Evolutionary conservation across 2,329 filamentous ascomycete genomes (phyloP), one percentile per base, ranked within the genome.

Genomic region (Diaporthe velutina): DNA sequence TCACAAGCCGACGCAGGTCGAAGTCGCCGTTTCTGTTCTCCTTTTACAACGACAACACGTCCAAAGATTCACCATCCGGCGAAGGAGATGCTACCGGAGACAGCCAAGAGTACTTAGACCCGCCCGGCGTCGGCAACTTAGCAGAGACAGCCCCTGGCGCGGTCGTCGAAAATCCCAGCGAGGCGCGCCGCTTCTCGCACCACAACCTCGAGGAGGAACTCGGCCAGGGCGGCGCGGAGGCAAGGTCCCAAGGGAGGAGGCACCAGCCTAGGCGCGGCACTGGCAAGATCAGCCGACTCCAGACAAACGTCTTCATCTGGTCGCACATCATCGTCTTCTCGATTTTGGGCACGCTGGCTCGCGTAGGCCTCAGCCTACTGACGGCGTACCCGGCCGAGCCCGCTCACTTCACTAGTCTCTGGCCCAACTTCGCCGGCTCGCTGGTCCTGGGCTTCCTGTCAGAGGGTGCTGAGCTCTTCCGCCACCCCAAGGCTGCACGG

Each of bases 251-350:
- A 19, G n/a, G 38, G 28, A 22, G 38, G 22, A 22, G 10, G 40
- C 12, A 22, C 19, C 17, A 17, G 2, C 13, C 28, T 22, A 15
- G 19, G 4, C 15, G 17, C 6, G 22, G 12, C 0, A 19, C 54
- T 9, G 19, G 54, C 15, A 57, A 57, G 33, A 1, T n/a, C 55
- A 22, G 55, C 33, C 55, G 33, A 5, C 12, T 58, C 33, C 82
- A 86, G 12, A 93, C 90, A 1, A 84, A 90, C 79, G 78, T 93
- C 75, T 94, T 95, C 84, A 95, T 92, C 3, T 81, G 95, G 75
- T 95, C 94, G 0, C 94, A 98, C 83, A 90, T 98, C 33, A 87
- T 97, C 75, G 88, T 98, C 80, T 98, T 98, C 83, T 92, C 95
- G n/a, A 89, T 98, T n/a, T 84, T 96, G 52, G 96, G 96, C 54